Evolutionary conservation across 164 flowering plant species (phyloP), one percentile per base, ranked within the genome.

Genomic region (Dillenia turbinata): DNA sequence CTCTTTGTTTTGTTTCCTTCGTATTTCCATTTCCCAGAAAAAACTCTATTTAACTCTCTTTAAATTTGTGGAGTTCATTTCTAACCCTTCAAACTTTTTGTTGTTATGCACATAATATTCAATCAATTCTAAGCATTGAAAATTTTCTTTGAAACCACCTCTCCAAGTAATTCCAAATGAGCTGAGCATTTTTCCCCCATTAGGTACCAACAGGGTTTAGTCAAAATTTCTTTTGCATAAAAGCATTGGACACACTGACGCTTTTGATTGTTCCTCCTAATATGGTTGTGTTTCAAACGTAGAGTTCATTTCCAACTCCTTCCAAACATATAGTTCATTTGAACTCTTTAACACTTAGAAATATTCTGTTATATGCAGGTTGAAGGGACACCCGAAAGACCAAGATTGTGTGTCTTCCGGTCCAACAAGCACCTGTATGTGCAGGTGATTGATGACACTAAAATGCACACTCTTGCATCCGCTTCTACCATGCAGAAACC

Each of bases 391-490:
- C 66, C 97, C 7, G 98, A 94, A 66, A 86, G 98, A 70, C 98
- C 98, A 60, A 81, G 98, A 69, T 57, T 94, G 69, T 79, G 78
- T 60, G 93, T 94, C 55, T 94, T 85, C 73, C 90, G 97, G 26
- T 94, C 98, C 66, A 91, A 88, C 86, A 91, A 91, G 75, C 93
- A 94, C 72, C 61, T 94, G 17, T 86, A 85, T 78, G 97, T 76
- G 52, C 99, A 94, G 69, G 99, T 94, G 69, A 91, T 94, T 49
- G 99, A 94, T 69, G 99, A 94, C 73, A 67, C 81, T 43, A 94
- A 89, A 81, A 94, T 94, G 99, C 96, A 91, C 57, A 94, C 99
- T 14, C 87, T 94, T 66, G 93, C 97, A 71, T 74, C 97, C 8
- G 99, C 88, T 62, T 91, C 97, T 10, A 94, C 99, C 0, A 70